phyloP scores from a whole-genome alignment of 805 yeast genomes.

The Candida patagonica region DNA sequence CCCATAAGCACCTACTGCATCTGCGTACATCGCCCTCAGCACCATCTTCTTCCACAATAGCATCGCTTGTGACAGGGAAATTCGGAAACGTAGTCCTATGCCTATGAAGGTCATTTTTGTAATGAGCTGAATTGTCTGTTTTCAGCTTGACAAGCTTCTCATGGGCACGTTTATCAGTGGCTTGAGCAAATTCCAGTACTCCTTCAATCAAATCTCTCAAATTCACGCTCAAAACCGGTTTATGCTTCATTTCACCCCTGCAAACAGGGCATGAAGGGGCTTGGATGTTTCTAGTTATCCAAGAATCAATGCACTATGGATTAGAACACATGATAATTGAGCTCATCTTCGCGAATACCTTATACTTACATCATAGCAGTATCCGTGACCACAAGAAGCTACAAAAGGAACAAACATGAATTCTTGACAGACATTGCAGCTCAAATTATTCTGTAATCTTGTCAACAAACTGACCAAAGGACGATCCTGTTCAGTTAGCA shows the following conservation, averaged over 20 bases:
- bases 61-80: slow-evolving; percentile 31
- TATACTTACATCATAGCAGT: slow-evolving; percentile 40
- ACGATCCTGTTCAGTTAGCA: too few species aligned
- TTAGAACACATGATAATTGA: not conserved
- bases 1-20: slow-evolving; percentile 64
- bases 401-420: slow-evolving; percentile 50
- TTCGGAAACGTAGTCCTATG: slow-evolving; percentile 34
- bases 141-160: slow-evolving; percentile 4
- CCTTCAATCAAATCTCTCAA: slow-evolving; percentile 3
- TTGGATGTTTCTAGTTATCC: slow-evolving; percentile 19
- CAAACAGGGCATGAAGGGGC: slow-evolving; percentile 19
- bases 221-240: slow-evolving; percentile 11
- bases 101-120: slow-evolving; percentile 26
- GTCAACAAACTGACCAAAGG: slow-evolving; percentile 3
- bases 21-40: slow-evolving; percentile 56
- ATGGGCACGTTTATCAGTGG: slow-evolving; percentile 1
- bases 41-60: slow-evolving; percentile 37
- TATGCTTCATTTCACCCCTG: slow-evolving; percentile 9
- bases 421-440: slow-evolving; percentile 54
- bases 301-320: slow-evolving; percentile 21
- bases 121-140: slow-evolving; percentile 6
- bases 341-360: not conserved
- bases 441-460: slow-evolving; percentile 15
- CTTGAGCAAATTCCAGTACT: slow-evolving; percentile 4
- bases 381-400: slow-evolving; percentile 54